A percentile compares a stretch with the other conserved stretches of the same genome.
Conservation (phyloP, 2,329 filamentous ascomycete genomes). For the Biscogniauxia marginata region DNA sequence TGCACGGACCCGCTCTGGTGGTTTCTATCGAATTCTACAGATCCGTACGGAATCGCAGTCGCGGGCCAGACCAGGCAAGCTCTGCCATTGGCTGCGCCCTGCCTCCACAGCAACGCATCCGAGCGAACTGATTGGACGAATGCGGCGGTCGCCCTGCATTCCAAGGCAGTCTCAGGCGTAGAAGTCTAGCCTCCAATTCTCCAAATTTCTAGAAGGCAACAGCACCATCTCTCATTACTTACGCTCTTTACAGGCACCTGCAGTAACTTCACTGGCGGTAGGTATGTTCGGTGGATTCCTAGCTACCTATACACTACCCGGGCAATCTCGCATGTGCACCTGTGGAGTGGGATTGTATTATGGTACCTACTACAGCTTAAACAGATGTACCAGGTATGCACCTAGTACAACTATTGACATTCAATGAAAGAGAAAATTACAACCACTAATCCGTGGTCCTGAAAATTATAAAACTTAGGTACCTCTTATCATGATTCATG, state of each 20-base stretch:
- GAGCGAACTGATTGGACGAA: constrained; percentile 27
- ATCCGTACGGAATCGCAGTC: constrained; percentile 26
- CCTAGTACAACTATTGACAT: too few relatives aligned
- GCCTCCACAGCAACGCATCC: constrained; percentile 22
- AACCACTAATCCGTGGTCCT: too few relatives aligned
- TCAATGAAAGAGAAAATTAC: too few relatives aligned
- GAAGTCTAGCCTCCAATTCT: constrained; percentile 16
- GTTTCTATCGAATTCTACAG: constrained; percentile 36
- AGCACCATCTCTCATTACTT: background rate
- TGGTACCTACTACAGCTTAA: too few relatives aligned
- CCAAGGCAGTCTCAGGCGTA: constrained; percentile 5
- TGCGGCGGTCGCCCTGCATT: constrained; percentile 13
- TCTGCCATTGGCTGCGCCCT: constrained; percentile 20
- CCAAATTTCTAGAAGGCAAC: constrained; percentile 21
- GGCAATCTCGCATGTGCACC: too few relatives aligned
- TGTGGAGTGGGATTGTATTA: too few relatives aligned
- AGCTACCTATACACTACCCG: too few relatives aligned
- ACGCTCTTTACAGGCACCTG: background rate
- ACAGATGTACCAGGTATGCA: too few relatives aligned
- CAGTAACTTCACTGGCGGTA: background rate
- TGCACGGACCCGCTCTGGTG: constrained; percentile 29
- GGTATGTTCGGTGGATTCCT: too few relatives aligned
- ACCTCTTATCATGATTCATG: too few relatives aligned
- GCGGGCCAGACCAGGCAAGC: constrained; percentile 11
- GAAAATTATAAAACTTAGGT: too few relatives aligned